Base-by-base conservation (phyloP, 306 rosid species). In the Ormosia emarginata region DNA sequence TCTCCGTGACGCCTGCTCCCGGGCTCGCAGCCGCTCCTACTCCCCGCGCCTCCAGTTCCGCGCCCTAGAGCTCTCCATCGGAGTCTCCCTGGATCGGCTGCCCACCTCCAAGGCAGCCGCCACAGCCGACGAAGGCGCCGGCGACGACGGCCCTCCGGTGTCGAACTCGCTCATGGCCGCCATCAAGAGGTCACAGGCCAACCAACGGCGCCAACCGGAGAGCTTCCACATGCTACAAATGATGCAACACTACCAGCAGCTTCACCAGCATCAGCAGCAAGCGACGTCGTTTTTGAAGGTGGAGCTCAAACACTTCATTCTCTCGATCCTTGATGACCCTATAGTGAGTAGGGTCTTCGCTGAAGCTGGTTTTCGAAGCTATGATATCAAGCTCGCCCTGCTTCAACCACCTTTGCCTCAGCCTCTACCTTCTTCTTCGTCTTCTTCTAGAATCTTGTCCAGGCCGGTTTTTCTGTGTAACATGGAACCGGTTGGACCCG, bases 111-210 rank as follows among this genome's bases (percentile, higher is more conserved):
- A 85, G 44, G 3, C 84, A 2, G 4, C 59, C 57, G 2, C 53
- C 41, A 37, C 13, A 14, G 4, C 7, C 17, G 18, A 1, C 50
- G 34, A 2, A 18, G 37, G 14, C 33, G 52, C 12, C 39, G 4
- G 5, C 8, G 79, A 58, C 1, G 93, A 86, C 2, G 98, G 93
- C 47, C 99, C 98, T 3, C 98, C 98, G 18, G 91, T 93, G 0
- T 88, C 99, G 9, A 93, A 95, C 76, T 93, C 99, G 0, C 94
- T 95, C 46, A 95, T 95, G 98, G 99, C 99, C 2, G 99, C 97
- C 17, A 92, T 95, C n/a, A 93, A 90, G 41, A 83, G 99, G 2
- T 92, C 99, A 0, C 99, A 95, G 55, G 99, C 99, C 1, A 95
- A 93, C 82, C 99, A 95, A 87, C 85, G 97, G 30, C 88, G 99